Evolutionary conservation across 2,329 filamentous ascomycete genomes (phyloP), one percentile per base, ranked within the genome.

Genomic region (Epichloe gansuensis): DNA sequence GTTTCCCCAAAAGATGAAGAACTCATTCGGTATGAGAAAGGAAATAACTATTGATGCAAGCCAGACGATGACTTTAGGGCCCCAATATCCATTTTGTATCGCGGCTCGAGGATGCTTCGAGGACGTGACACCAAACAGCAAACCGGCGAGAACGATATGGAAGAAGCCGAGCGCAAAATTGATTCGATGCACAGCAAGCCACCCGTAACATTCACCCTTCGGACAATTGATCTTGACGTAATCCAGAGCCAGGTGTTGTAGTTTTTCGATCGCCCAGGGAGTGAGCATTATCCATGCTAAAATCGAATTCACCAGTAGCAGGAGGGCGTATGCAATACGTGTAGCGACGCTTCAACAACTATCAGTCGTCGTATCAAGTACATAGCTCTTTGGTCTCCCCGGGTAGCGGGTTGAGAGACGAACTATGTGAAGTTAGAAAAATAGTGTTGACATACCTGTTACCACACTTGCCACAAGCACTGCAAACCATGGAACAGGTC

Each of bases 201-300:
- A 98, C 60, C 93, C 93, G 65, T 94, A 87, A 67, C 93, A 98
- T 64, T 91, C 80, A 59, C 91, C 87, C 48, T 87, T 90, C 31
- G 88, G 84, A 66, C 93, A 98, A 63, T 85, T 85, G 64, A 98
- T 95, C 63, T 89, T 89, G 73, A 98, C 90, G 65, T 96, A 97
- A 70, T 97, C 89, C 58, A 98, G 78, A 12, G 89, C 93, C 51
- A 97, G 75, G 58, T 94, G 82, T 70, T 97, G 84, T 5, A 98
- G 77, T 67, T 97, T 97, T 63, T 95, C 88, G 65, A 98, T 87
- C 36, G 93, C 93, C 93, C 93, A 98, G 50, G 89, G 88, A 23
- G 93, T 98, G 72, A 98, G 89, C 89, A 97, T 95, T 60, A 98
- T 88, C 93, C 93, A 98, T 38, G 93, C 91, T 49, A 97, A 68